These are phyloP conservation scores for Polymyxa betae DNA, from an alignment of 208 protist species.

Conservation along the genomic window DNA sequence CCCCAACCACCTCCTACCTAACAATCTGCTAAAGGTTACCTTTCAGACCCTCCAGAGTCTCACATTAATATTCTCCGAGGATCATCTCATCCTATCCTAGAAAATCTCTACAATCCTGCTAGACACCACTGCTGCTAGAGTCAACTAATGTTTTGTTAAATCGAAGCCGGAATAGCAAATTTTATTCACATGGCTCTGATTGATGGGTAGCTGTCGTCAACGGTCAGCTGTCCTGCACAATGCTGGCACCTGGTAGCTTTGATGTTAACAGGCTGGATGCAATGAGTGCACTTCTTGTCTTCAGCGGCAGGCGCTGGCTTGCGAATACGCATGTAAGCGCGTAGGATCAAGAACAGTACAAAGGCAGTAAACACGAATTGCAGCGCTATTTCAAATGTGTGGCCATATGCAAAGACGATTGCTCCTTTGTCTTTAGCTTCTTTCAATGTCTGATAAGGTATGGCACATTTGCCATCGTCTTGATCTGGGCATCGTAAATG, in stretches of 20 bases:
- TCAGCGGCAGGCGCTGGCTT: not conserved
- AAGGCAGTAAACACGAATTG: not conserved
- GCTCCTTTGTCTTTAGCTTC: not conserved
- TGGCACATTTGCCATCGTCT: not conserved
- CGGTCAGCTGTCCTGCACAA: not conserved
- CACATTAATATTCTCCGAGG: too few relatives aligned
- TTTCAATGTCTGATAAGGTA: not conserved
- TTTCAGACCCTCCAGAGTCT: too few relatives aligned
- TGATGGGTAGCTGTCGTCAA: too few relatives aligned
- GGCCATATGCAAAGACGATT: not conserved
- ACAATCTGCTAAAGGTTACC: too few relatives aligned
- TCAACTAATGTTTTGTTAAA: too few relatives aligned
- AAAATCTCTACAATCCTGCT: too few relatives aligned
- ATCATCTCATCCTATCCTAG: too few relatives aligned
- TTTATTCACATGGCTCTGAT: too few relatives aligned
- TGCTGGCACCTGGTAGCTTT: not conserved
- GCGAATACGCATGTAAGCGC: conserved; percentile 12
- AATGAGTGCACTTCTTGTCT: conserved; percentile 7
- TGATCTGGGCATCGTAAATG: not conserved
- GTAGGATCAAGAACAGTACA: conserved; percentile 39
- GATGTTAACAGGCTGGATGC: conserved; percentile 17
- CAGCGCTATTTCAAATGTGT: not conserved
- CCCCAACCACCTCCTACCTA: too few relatives aligned
- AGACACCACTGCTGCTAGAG: too few relatives aligned
- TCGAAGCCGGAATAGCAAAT: too few relatives aligned